Base-by-base conservation (phyloP, 2,329 filamentous ascomycete genomes). In the Stemphylium beticola region DNA sequence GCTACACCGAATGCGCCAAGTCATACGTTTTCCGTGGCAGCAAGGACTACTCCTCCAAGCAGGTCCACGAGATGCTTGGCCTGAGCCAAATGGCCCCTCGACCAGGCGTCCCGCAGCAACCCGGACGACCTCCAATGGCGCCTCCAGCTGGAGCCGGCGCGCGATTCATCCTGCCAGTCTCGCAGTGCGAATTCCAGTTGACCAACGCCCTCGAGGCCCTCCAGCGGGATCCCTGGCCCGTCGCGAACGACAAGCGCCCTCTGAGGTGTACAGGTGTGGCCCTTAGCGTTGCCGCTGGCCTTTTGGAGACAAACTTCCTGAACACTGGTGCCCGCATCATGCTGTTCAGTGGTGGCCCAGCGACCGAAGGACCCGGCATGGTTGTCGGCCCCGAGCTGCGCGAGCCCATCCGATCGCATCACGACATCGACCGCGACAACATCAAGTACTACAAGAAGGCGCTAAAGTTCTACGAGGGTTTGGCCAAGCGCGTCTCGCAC, bases 361-460 rank as follows among this genome's bases (percentile, higher is more conserved):
- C 93, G 36, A 99, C 95, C 0, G 95, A 99, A 77, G 95, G 95
- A 1, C 95, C 95, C 10, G 95, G 95, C 57, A 92, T 96, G 85
- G 95, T 99, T 29, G 95, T 99, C 73, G 93, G 93, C 2, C 91
- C 95, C 20, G 95, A 99, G 78, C 81, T 99, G 62, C 90, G 93
- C 75, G 95, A 99, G 75, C 92, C 96, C 9, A 98, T 99, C 63
- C 89, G 95, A 72, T 98, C 93, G 37, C 95, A 99, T 78, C 95
- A 99, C 77, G 95, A 99, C 71, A 99, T 99, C 76, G 95, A 99
- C 74, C 87, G 93, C 53, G 95, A 99, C 77, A 97, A 97, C 75
- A 96, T 96, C 80, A 99, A 99, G 78, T 97, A 98, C 79, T 98
- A 96, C 81, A 99, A 99, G 83, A 99, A 99, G 80, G 95, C 95